Evolutionary conservation across 805 yeast species (phyloP), one percentile per base, ranked within the genome.

Genomic region (Pichia exigua): DNA sequence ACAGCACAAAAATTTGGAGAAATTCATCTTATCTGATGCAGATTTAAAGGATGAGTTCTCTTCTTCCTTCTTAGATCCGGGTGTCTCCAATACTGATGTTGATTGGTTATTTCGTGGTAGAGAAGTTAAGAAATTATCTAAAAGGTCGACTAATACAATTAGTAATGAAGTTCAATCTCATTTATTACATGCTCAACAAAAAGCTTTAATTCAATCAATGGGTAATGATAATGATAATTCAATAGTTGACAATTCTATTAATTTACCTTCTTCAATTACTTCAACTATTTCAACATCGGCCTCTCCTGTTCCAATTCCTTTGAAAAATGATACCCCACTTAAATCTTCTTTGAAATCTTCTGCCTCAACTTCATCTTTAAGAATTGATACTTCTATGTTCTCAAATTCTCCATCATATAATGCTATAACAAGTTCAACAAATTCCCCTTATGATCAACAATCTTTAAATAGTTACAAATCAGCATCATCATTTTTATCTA

Each of bases 21-120:
- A 40, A 11, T 40, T 40, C 42, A 20, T 40, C 6, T 40, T 40
- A 20, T 20, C 22, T 13, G 24, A 40, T 18, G 24, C 22, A 10
- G 24, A 38, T 32, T 18, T 20, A 17, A 35, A 11, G 11, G 51
- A 50, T n/a, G 46, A 26, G 11, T 42, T 42, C n/a, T 21, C 28
- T 22, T 42, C 44, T 1, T 45, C 35, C 15, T 51, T 51, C 18
- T 20, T 51, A 17, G 68, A 63, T 39, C 66, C 70, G 2, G 86
- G 87, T 5, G 87, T 82, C 2, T 71, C 84, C 48, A 82, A 83
- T 59, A 84, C 87, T 44, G 92, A 86, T 58, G 90, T 87, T 13
- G 95, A 86, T 61, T 87, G 95, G 95, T 71, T 87, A 27, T 86
- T 86, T 62, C 73, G 89, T 59, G 91, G 91, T n/a, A 83, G 83